Conservation (phyloP, 1,284 basidiomycete genomes). For the Sporisorium sorghi region DNA sequence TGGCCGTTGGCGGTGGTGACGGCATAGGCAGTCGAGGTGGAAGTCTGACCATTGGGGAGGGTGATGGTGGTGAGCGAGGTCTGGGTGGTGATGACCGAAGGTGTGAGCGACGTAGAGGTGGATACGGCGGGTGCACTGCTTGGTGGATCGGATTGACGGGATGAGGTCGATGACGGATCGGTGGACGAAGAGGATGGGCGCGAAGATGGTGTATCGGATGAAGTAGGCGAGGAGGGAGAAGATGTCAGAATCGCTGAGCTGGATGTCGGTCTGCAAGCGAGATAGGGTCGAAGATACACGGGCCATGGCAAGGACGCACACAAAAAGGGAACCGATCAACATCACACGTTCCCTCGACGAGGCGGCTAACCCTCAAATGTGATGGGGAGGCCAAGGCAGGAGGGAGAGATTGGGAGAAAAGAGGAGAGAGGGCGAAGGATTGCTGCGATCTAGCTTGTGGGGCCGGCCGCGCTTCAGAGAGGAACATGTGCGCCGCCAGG, state of each 20-base stretch:
- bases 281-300: conserved; percentile 4
- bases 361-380: conserved; percentile 7
- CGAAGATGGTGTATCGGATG: conserved; percentile 11
- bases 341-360: conserved; percentile 20
- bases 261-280: conserved; percentile 26
- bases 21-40: conserved; percentile 48
- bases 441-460: neutral
- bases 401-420: neutral
- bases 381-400: neutral
- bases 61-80: conserved; percentile 48
- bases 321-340: conserved; percentile 36
- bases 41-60: conserved; percentile 41
- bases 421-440: neutral
- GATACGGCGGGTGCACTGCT: conserved; percentile 21
- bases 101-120: conserved; percentile 31
- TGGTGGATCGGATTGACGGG: conserved; percentile 5
- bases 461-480: neutral
- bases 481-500: conserved; percentile 19
- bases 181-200: conserved; percentile 7
- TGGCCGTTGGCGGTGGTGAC: conserved; percentile 51
- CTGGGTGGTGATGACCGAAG: conserved; percentile 44
- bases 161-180: conserved; percentile 6
- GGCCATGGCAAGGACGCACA: conserved; percentile 12
- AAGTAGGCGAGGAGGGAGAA: conserved; percentile 25
- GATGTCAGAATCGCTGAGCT: conserved; percentile 39